Base-by-base conservation (phyloP, 176 grass and related monocot species). In the Urochloa ruziziensis region DNA sequence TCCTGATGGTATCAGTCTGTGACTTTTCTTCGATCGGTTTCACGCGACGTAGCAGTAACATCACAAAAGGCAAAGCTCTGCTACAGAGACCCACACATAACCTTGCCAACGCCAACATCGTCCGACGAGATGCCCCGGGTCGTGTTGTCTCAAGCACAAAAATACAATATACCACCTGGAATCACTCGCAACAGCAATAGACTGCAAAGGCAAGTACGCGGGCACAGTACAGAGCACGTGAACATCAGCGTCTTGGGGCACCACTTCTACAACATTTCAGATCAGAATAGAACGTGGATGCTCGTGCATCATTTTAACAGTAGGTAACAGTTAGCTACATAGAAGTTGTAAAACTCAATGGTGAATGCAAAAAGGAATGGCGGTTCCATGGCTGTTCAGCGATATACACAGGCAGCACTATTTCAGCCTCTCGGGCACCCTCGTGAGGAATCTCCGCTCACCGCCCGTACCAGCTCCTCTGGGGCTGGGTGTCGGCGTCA, bases 391-490 rank as follows among this genome's bases (percentile, higher is more conserved):
- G 10, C 16, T 70, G 49, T 79, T 52, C 52, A 42, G 56, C 0
- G 57, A 81, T 87, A 89, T 92, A 80, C 87, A 92, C 74, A 79
- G 60, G 36, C 46, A 21, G 52, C 40, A 8, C 77, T 81, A n/a
- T n/a, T n/a, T n/a, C n/a, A n/a, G n/a, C 69, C 28, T 64, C 57
- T 81, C 8, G 0, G 25, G 36, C 33, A 81, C 10, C 18, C 25
- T 0, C 15, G 6, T 2, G n/a, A 12, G 70, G 46, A 44, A 32
- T 44, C 44, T 23, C 60, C 27, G 21, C 37, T 90, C 78, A 99
- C 33, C 87, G 79, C 30, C 90, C 89, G 33, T 85, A 85, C 96
- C 96, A 98, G 44, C 82, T 83, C 78, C 89, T 85, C 54, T 82
- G 93, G n/a, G 89, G 96, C 77, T 96, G 95, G 21, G 80, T 81